Evolutionary conservation across 495 filamentous ascomycete species (phyloP), one percentile per base, ranked within the genome.

Genomic region (Xeromyces bisporus): DNA sequence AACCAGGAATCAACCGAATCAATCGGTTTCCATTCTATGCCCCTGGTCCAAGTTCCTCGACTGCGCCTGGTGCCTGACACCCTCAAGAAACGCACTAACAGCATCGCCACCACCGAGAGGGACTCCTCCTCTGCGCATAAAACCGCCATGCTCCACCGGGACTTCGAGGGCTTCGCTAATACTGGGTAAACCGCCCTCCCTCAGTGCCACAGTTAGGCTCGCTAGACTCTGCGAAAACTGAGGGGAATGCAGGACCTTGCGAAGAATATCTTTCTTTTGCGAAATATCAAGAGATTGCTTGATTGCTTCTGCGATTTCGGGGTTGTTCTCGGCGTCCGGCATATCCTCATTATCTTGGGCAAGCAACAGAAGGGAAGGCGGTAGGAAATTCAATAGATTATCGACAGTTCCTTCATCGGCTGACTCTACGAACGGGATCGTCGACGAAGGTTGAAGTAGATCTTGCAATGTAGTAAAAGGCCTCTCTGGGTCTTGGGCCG

Each of bases 111-210:
- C 87, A 33, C 82, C 83, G n/a, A 92, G 51, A 3, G 85, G 82
- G 52, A 92, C 70, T 32, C 69, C 71, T 9, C 79, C 75, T 31
- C 56, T 50, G 38, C 64, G 63, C 42, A 89, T 67, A 36, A 77
- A 76, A 6, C 87, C 89, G 26, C 81, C 82, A 50, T 92, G 81
- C 36, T 71, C 66, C 13, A 97, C 69, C 29, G 68, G 66, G 34
- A 96, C 69, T 12, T 74, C 66, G 18, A 99, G 53, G 14, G 85
- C 85, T 39, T 92, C 83, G 13, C 83, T 77, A 34, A 99, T 77
- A 40, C 71, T 87, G 8, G 85, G 81, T 29, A 99, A 55, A 0
- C 83, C 89, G n/a, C 89, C 89, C 44, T 99, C 87, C 34, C 87
- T 60, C 27, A 99, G 62, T 14, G 89, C 89, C 46, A 79, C 66